Base-by-base conservation (phyloP, 1,284 basidiomycete genomes). In the Rhodotorula sp. region DNA sequence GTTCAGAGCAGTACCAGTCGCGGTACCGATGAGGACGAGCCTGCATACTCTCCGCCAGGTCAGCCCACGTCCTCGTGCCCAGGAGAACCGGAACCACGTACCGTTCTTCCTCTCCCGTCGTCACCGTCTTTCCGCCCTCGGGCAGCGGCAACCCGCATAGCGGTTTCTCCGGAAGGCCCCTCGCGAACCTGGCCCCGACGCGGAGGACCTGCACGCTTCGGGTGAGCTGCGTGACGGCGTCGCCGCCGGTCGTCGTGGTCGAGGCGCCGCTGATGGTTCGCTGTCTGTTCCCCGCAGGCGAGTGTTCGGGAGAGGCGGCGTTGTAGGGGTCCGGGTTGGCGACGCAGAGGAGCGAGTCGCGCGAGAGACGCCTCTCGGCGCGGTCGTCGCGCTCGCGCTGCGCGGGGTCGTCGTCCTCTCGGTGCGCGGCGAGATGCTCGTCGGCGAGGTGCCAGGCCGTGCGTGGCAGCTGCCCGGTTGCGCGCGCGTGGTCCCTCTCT, bases 11-110 rank as follows among this genome's bases (percentile, higher is more conserved):
- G 1, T 17, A 61, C 60, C 60, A 7, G 37, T 32, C 5, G 12
- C 29, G 0, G 70, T 72, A 3, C 73, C 73, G 55, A 75, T 44
- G 22, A 75, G 60, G 22, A 72, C n/a, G 68, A 75, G 72, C 19
- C 73, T 72, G 67, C 22, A 21, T 27, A n/a, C 6, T 8, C 17
- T 22, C 6, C 6, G 10, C 12, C n/a, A n/a, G 36, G 12, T 32
- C 29, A 50, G 34, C 27, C 55, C 5, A 12, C 15, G 36, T 25
- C 22, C 10, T 6, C 7, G 13, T 15, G 36, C 25, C 22, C 32
- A 34, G 36, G 21, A 29, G 21, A 1, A 12, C 21, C 15, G 22
- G 3, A 27, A 10, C 37, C 17, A 61, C 66, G 27, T 9, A 34
- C 63, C 68, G 32, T 27, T 64, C 51, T 25, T 32, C n/a, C 10